Percentiles rank a stretch among this genome's conserved stretches.
phyloP scores from a whole-genome alignment of 2,329 filamentous ascomycete genomes.

The Sporothrix globosa region DNA sequence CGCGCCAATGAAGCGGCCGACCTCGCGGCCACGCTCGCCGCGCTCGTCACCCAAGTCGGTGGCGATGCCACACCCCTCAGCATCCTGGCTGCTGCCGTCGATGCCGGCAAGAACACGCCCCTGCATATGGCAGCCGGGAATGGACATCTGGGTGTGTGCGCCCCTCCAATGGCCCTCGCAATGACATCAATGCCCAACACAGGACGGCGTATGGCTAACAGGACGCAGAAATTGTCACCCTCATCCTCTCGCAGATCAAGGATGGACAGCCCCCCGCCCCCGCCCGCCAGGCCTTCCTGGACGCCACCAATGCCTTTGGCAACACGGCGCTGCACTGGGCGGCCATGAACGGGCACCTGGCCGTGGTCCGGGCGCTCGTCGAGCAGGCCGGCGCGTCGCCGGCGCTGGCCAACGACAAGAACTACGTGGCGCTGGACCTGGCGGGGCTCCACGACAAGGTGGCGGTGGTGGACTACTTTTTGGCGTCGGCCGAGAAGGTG shows the following conservation, averaged over 20 bases:
- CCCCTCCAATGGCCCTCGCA: too few species aligned
- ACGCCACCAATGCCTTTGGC: slow-evolving; percentile 74
- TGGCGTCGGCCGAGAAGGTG: slow-evolving; percentile 52
- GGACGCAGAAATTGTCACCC: slow-evolving; percentile 46
- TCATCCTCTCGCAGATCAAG: slow-evolving; percentile 50
- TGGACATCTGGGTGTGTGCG: slow-evolving; percentile 70
- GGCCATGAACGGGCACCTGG: slow-evolving; percentile 82
- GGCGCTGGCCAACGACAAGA: slow-evolving; percentile 76
- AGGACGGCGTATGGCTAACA: neutral
- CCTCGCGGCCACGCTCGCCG: slow-evolving; percentile 61
- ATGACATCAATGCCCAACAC: too few species aligned
- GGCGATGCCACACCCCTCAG: slow-evolving; percentile 61
- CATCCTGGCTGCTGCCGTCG: slow-evolving; percentile 66
- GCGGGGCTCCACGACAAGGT: slow-evolving; percentile 71
- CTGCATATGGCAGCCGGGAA: slow-evolving; percentile 94
- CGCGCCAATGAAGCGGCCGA: slow-evolving; percentile 76
- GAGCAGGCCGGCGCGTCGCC: slow-evolving; percentile 78
- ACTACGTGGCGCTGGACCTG: slow-evolving; percentile 77
- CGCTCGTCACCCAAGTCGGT: slow-evolving; percentile 59
- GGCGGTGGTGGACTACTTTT: slow-evolving; percentile 65
- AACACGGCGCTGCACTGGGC: slow-evolving; percentile 97
- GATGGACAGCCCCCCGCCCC: slow-evolving; percentile 46
- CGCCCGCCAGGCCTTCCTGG: slow-evolving; percentile 60
- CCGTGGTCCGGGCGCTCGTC: slow-evolving; percentile 75
- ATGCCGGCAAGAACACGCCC: slow-evolving; percentile 76